Evolutionary conservation across 192 early-diverging fungal species (phyloP).

Genomic region (Chytriomyces sp.): DNA sequence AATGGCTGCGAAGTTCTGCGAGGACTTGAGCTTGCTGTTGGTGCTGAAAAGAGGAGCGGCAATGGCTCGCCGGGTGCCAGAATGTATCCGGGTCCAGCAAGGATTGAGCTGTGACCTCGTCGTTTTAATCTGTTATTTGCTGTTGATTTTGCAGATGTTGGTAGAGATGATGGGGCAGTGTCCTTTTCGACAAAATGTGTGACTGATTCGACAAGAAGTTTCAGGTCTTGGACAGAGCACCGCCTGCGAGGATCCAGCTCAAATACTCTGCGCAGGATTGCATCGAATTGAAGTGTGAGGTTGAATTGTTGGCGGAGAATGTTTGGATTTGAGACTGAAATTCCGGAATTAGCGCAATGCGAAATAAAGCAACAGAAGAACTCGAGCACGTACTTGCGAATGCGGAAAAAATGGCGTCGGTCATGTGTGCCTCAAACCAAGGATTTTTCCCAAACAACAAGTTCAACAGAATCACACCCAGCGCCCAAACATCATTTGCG

Average conservation of each 20-base stretch:
- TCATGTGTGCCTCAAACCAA: conserved; percentile 61
- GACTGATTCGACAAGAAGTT: conserved; percentile 21
- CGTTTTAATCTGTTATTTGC: not conserved
- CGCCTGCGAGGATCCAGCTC: conserved; percentile 58
- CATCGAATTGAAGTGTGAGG: conserved; percentile 70
- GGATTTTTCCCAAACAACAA: conserved; percentile 85
- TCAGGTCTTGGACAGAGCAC: conserved; percentile 32
- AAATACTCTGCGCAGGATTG: conserved; percentile 75
- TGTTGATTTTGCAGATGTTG: not conserved
- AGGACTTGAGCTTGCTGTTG: not conserved
- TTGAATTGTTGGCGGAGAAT: conserved; percentile 45
- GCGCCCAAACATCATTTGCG: conserved; percentile 87
- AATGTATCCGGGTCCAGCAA: conserved; percentile 34
- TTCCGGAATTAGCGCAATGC: not conserved
- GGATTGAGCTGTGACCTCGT: conserved; percentile 13
- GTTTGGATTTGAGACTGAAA: conserved; percentile 34
- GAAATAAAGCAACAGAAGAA: not conserved
- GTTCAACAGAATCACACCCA: conserved; percentile 90
- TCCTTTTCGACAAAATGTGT: conserved; percentile 33
- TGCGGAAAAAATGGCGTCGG: conserved; percentile 81
- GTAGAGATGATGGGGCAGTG: not conserved
- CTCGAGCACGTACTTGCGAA: conserved; percentile 34
- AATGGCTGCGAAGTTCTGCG: not conserved
- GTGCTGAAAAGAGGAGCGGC: conserved; percentile 5
- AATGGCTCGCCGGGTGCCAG: conserved; percentile 15